These are phyloP conservation scores for Neocucurbitaria cava DNA, from an alignment of 2,329 filamentous ascomycete genomes.

Conservation along the genomic window DNA sequence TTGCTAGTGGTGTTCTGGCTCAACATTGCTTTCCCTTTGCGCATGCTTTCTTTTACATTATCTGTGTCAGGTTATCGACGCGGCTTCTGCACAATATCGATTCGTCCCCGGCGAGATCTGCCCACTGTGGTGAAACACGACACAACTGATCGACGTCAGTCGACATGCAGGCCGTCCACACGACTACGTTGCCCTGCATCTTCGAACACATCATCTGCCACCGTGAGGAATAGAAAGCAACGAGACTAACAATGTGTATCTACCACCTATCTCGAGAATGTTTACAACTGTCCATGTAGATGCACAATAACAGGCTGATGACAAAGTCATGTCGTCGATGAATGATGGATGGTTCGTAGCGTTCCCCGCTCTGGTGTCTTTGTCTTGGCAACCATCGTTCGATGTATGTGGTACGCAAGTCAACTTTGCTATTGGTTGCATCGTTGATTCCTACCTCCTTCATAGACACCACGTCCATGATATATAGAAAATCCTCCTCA, in stretches of 20 bases:
- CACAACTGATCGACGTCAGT: slow-evolving; percentile 10
- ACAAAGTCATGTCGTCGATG: no score
- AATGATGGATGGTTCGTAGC: no score
- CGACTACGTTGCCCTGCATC: slow-evolving; percentile 2
- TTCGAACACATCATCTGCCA: background rate
- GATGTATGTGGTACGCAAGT: no score
- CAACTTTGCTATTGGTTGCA: no score
- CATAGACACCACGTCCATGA: no score
- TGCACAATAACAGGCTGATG: no score
- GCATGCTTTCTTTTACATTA: background rate
- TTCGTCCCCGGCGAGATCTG: background rate
- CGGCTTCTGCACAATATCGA: slow-evolving; percentile 8
- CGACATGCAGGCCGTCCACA: slow-evolving; percentile 18
- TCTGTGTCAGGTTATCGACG: background rate
- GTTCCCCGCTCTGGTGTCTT: no score
- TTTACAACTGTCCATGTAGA: no score
- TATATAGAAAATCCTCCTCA: no score
- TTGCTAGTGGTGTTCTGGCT: background rate
- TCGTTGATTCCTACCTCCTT: no score
- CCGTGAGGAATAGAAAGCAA: background rate
- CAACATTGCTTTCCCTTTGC: slow-evolving; percentile 2
- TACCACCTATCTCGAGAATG: background rate
- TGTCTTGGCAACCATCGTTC: no score
- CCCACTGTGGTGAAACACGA: slow-evolving; percentile 22
- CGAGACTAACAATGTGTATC: background rate